phyloP scores from a whole-genome alignment of 2,329 filamentous ascomycete genomes.

The Arachnomyces sp. region DNA sequence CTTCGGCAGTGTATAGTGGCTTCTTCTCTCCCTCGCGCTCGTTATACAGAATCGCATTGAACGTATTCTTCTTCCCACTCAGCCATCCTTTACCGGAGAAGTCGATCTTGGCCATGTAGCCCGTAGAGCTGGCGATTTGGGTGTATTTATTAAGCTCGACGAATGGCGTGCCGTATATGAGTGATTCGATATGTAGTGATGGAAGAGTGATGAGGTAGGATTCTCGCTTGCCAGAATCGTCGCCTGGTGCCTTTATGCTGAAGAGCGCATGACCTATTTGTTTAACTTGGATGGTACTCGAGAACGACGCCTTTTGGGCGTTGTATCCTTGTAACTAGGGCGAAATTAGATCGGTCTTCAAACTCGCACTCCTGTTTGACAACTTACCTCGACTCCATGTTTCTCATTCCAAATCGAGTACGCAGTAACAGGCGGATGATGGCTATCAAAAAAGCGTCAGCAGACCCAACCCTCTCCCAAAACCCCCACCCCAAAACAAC shows the following conservation, averaged over 20 bases:
- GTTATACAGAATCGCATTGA: constrained; percentile 66
- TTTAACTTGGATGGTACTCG: constrained; percentile 87
- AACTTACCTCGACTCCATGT: constrained; percentile 57
- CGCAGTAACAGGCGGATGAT: constrained; percentile 90
- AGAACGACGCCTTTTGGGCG: constrained; percentile 91
- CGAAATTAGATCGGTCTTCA: background rate
- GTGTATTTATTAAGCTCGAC: constrained; percentile 81
- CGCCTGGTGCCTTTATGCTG: constrained; percentile 50
- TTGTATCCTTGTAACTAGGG: constrained; percentile 68
- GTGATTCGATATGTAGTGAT: constrained; percentile 82
- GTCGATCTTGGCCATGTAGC: constrained; percentile 82
- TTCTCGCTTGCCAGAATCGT: constrained; percentile 40
- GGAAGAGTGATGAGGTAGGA: constrained; percentile 88
- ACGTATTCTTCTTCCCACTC: constrained; percentile 89
- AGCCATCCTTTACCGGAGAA: constrained; percentile 93
- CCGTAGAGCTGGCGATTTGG: constrained; percentile 77
- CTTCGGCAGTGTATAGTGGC: constrained; percentile 69
- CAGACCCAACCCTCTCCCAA: background rate
- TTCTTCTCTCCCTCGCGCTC: constrained; percentile 57
- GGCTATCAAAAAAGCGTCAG: constrained; percentile 37
- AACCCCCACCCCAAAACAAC: background rate
- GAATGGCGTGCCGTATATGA: constrained; percentile 67
- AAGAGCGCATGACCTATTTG: constrained; percentile 84
- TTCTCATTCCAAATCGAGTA: constrained; percentile 85
- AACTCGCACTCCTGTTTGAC: background rate